Percentiles rank a stretch among this genome's conserved stretches.
Conservation (phyloP, 345 rosid genomes). For the Pistacia integerrima region DNA sequence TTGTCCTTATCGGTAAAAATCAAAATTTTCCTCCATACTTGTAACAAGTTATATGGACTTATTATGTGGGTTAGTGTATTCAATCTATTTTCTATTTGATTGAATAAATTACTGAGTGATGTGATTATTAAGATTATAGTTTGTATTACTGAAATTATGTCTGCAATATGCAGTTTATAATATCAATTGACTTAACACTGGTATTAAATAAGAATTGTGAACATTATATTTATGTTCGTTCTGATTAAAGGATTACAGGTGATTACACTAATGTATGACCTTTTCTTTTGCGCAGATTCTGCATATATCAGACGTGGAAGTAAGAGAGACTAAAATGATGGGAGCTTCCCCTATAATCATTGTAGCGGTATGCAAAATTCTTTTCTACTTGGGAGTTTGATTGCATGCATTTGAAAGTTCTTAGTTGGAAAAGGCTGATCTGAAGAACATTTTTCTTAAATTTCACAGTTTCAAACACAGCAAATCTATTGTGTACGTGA, state of each 20-base stretch:
- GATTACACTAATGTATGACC: neutral
- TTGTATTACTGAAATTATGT: no score
- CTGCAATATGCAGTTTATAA: no score
- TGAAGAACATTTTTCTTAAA: constrained; percentile 3
- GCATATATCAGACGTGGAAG: constrained; percentile 85
- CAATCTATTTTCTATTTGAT: neutral
- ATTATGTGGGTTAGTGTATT: neutral
- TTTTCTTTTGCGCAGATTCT: constrained; percentile 58
- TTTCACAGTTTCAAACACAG: constrained; percentile 82
- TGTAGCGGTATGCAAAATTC: constrained; percentile 51
- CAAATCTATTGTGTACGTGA: constrained; percentile 84
- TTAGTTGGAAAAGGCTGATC: neutral
- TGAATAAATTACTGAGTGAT: no score
- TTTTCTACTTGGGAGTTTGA: neutral
- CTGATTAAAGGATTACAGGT: neutral
- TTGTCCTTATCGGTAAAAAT: neutral
- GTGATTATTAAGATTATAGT: no score
- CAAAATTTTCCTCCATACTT: neutral
- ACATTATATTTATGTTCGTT: neutral
- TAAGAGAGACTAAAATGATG: constrained; percentile 91
- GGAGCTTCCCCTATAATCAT: constrained; percentile 78
- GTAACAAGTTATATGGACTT: neutral
- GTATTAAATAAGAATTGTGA: no score
- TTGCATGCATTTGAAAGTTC: neutral
- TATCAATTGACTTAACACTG: no score